Conservation (phyloP, 192 early-diverging fungal species). For the Coemansia sp. region DNA sequence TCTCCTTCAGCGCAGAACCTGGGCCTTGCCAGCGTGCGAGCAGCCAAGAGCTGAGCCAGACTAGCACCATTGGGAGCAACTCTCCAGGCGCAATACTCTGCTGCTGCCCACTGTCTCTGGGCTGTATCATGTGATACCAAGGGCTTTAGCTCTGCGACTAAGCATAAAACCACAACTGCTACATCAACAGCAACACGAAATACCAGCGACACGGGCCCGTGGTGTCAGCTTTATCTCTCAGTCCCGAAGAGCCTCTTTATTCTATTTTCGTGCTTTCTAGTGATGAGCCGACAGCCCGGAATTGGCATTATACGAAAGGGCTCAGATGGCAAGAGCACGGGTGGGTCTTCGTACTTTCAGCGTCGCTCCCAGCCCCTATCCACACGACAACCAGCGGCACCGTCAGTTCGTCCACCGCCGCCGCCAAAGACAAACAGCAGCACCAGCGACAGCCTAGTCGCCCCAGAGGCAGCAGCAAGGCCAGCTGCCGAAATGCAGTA, state of each 20-base stretch:
- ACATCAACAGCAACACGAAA: too few relatives aligned
- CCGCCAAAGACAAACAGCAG: neutral
- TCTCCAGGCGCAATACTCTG: conserved; percentile 1
- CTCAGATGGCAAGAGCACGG: conserved; percentile 20
- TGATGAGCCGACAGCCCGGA: conserved; percentile 52
- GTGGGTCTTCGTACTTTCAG: conserved; percentile 51
- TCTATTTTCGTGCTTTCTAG: neutral
- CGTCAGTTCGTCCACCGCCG: neutral
- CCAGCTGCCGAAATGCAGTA: conserved; percentile 6
- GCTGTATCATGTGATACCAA: too few relatives aligned
- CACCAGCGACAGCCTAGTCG: neutral
- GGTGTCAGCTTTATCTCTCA: too few relatives aligned
- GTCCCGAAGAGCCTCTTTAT: too few relatives aligned
- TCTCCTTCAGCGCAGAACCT: conserved; percentile 15
- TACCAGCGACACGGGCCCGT: too few relatives aligned
- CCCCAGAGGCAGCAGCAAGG: neutral
- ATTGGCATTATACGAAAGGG: conserved; percentile 44
- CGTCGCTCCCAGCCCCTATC: conserved; percentile 42
- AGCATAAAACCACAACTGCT: too few relatives aligned
- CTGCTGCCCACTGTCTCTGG: too few relatives aligned
- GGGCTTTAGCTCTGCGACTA: too few relatives aligned
- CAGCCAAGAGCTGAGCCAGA: conserved; percentile 3
- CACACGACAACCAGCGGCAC: neutral
- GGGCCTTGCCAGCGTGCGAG: conserved; percentile 18
- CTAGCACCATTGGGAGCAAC: neutral